Evolutionary conservation across 1,284 basidiomycete species (phyloP), one percentile per base, ranked within the genome.

Genomic region (Ustilago loliicola): DNA sequence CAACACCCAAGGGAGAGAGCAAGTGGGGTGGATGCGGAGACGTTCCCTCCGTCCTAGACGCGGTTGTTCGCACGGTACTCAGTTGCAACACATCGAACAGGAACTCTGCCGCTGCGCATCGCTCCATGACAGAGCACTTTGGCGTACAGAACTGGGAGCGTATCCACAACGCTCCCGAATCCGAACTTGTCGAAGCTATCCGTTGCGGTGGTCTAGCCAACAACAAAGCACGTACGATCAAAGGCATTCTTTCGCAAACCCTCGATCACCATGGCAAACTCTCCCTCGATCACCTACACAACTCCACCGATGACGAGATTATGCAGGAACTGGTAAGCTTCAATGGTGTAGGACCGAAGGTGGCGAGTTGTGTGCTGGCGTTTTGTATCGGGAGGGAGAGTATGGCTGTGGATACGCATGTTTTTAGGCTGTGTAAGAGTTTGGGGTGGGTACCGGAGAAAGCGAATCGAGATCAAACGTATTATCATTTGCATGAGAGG

Each of bases 361-460:
- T 92, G 0, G 92, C 92, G 0, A 90, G 91, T 6, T 94, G 93
- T 80, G 92, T 93, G 0, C 85, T 93, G 17, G 88, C 93, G n/a
- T 93, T 94, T 84, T 92, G 92, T 81, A 88, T 94, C 23, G 91
- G 90, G 0, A 87, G 92, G 17, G 89, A 91, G 64, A 91, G 90
- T 1, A 93, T 94, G 81, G 92, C 93, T 0, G 92, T 93, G 58
- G 92, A 94, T 81, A 93, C 92, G 30, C 80, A 90, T 91, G 82
- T 89, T 87, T 27, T 64, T 21, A 88, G 92, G 21, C 87, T 93
- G 66, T 90, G 90, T 70, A 91, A 89, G 69, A 78, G 91, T 15
- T 87, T 93, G 25, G 91, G 90, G 0, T 93, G 92, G 92, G 89
- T 92, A 2, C 93, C 92, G 0, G 80, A 84, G n/a, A 89, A 87